phyloP scores from a whole-genome alignment of 2,329 filamentous ascomycete genomes.

The Cordyceps militaris region DNA sequence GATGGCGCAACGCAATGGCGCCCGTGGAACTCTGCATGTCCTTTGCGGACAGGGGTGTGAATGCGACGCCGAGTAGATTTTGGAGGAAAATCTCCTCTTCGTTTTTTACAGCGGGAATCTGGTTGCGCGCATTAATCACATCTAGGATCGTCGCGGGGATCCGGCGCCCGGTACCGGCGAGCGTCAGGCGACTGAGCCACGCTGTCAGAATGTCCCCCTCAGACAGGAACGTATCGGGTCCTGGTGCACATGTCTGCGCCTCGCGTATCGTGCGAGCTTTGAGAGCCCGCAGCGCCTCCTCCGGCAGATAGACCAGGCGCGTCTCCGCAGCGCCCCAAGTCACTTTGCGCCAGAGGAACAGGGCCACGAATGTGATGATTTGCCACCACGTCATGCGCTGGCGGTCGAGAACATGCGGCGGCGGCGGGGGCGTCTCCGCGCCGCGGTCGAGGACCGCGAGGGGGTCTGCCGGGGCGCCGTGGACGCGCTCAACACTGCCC shows the following conservation, averaged over 20 bases:
- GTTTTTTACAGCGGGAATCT: neutral
- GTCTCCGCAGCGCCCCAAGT: neutral
- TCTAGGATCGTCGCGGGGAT: neutral
- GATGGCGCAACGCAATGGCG: neutral
- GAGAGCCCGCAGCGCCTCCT: neutral
- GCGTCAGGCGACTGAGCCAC: neutral
- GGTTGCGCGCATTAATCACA: neutral
- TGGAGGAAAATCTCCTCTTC: neutral
- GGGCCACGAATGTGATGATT: neutral
- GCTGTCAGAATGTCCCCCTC: conserved; percentile 5
- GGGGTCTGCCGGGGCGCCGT: conserved; percentile 10
- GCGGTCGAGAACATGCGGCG: neutral
- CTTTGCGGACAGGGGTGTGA: neutral
- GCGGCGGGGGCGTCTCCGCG: neutral
- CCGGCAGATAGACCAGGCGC: conserved; percentile 1
- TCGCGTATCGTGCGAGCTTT: neutral
- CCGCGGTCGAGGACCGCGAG: neutral
- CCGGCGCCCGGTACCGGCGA: neutral
- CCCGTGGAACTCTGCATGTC: neutral
- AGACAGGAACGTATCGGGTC: neutral
- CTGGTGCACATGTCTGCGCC: neutral
- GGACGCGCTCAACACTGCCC: conserved; percentile 28
- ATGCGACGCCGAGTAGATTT: neutral
- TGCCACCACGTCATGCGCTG: neutral
- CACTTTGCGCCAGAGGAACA: neutral